phyloP scores from a whole-genome alignment of 306 rosid genomes.

The Chamaecrista fasciculata region DNA sequence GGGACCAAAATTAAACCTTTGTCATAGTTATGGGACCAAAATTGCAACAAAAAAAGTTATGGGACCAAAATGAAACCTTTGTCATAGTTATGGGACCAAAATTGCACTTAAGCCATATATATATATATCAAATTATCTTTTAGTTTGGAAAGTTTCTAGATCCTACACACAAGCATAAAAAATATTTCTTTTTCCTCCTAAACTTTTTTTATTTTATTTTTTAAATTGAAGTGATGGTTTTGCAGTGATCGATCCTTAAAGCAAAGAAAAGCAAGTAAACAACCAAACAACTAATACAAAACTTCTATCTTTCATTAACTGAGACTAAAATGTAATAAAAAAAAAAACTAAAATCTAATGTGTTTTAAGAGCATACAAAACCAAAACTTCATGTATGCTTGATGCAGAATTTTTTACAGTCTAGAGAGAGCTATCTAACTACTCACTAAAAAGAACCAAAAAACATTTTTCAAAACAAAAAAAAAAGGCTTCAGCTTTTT shows the following conservation, averaged over 20 bases:
- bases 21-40: no score
- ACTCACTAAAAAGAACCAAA: background rate
- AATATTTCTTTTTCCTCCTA: background rate
- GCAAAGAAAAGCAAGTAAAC: background rate
- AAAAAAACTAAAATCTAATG: background rate
- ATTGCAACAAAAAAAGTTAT: no score
- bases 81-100: no score
- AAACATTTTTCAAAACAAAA: background rate
- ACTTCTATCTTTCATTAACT: background rate
- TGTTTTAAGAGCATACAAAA: background rate
- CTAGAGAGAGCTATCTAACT: background rate
- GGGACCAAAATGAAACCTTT: no score
- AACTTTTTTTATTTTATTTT: background rate
- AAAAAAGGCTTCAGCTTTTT: background rate
- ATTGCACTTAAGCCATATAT: no score
- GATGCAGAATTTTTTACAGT: conserved; percentile 8
- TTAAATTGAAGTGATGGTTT: no score
- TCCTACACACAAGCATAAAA: background rate
- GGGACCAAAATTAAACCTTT: no score
- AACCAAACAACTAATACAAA: background rate
- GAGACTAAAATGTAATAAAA: background rate
- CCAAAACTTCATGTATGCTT: conserved; percentile 10
- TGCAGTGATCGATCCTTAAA: background rate
- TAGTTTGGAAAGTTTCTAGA: background rate
- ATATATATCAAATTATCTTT: background rate